These are phyloP conservation scores for Suillus bovinus DNA, from an alignment of 768 basidiomycete genomes.

Conservation along the genomic window DNA sequence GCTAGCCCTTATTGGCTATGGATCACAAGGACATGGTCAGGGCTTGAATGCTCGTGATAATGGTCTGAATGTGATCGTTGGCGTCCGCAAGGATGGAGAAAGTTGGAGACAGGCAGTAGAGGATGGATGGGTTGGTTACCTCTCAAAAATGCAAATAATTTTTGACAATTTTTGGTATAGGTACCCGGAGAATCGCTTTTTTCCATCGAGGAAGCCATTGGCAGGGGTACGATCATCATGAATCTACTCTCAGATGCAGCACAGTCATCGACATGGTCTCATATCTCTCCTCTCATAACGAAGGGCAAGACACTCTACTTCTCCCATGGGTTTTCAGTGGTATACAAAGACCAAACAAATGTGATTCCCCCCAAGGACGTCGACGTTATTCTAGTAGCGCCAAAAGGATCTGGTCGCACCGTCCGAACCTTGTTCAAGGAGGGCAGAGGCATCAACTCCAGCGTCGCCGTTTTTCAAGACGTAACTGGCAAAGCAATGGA, in stretches of 20 bases:
- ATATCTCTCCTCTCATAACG: conserved; percentile 90
- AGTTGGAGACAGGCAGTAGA: conserved; percentile 94
- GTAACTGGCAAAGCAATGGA: too few species aligned
- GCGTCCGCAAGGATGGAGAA: conserved; percentile 96
- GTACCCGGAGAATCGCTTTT: conserved; percentile 97
- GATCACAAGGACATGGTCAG: too few species aligned
- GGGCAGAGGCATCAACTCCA: conserved; percentile 97
- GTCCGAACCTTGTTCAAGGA: conserved; percentile 99
- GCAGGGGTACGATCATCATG: conserved; percentile 98
- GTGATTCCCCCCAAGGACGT: conserved; percentile 93
- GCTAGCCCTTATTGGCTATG: too few species aligned
- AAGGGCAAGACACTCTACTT: conserved; percentile 99
- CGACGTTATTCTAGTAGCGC: conserved; percentile 98
- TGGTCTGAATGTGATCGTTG: conserved; percentile 98
- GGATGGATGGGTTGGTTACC: conserved; percentile 83
- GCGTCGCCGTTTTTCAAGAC: conserved; percentile 94
- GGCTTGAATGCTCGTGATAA: too few species aligned
- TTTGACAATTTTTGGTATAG: conserved; percentile 24
- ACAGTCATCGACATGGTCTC: conserved; percentile 93
- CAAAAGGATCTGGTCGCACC: conserved; percentile 98
- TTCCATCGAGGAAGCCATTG: conserved; percentile 96
- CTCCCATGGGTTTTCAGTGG: conserved; percentile 98
- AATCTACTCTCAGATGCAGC: conserved; percentile 99
- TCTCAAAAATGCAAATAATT: background rate
- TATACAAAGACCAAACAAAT: conserved; percentile 96